phyloP scores from a whole-genome alignment of 2,329 filamentous ascomycete genomes.

The Alternaria brassicae region DNA sequence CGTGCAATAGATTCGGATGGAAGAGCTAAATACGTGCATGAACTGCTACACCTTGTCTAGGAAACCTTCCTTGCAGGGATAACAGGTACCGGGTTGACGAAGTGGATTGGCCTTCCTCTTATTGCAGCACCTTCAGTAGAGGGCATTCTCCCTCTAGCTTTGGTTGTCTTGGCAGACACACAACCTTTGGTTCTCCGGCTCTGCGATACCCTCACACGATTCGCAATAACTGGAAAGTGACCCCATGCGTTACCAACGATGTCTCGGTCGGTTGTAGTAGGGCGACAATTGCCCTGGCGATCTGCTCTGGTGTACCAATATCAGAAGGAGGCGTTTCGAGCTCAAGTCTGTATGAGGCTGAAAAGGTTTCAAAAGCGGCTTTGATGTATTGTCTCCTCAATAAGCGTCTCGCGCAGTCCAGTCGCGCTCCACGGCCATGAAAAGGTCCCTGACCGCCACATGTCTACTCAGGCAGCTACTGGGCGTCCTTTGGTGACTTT shows the following conservation, averaged over 20 bases:
- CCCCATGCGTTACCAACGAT: neutral
- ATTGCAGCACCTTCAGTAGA: neutral
- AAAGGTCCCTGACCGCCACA: constrained; percentile 47
- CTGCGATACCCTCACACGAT: neutral
- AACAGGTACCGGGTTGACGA: constrained; percentile 1
- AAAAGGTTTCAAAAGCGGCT: neutral
- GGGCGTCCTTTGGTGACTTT: constrained; percentile 31
- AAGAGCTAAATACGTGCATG: neutral
- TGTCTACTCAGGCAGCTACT: constrained; percentile 45
- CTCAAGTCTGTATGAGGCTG: neutral
- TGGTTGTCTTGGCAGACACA: neutral
- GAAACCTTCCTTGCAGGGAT: neutral
- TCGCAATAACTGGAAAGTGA: neutral
- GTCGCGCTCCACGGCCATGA: constrained; percentile 49
- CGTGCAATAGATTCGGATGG: neutral
- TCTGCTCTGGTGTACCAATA: neutral
- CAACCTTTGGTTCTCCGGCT: neutral
- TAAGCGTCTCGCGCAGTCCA: constrained; percentile 36
- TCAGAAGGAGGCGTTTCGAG: neutral
- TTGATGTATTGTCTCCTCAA: neutral
- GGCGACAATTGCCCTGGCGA: neutral
- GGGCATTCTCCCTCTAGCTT: neutral
- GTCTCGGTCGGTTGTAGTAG: neutral
- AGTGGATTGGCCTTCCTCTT: neutral
- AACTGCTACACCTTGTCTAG: neutral